phyloP scores from a whole-genome alignment of 2,329 filamentous ascomycete genomes.

The Pseudocercospora pini-densiflorae region DNA sequence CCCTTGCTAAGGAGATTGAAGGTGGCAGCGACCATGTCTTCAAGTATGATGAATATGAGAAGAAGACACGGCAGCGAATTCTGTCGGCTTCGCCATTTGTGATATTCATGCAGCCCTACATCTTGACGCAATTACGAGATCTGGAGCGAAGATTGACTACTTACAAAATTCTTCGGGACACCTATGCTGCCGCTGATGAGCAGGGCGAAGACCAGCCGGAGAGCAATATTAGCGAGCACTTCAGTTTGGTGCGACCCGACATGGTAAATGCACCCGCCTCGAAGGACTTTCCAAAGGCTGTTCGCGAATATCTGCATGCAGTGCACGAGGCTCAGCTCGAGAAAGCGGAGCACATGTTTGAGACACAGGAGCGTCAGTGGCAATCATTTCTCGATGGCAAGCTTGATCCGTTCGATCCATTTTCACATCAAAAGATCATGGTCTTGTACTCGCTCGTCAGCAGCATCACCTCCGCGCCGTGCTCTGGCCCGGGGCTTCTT shows the following conservation, averaged over 20 bases:
- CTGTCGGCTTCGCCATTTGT: constrained; percentile 96
- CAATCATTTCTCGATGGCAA: constrained; percentile 92
- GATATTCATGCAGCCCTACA: constrained; percentile 90
- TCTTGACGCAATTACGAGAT: constrained; percentile 88
- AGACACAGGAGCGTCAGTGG: constrained; percentile 94
- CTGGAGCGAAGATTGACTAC: constrained; percentile 84
- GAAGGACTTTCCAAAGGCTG: constrained; percentile 81
- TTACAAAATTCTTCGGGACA: constrained; percentile 80
- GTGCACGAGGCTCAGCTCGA: constrained; percentile 98
- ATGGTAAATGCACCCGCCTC: constrained; percentile 91
- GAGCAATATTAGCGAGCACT: constrained; percentile 56
- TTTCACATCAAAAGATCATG: constrained; percentile 94
- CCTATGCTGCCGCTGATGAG: constrained; percentile 54
- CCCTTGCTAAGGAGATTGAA: constrained; percentile 22
- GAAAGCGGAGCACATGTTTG: constrained; percentile 89
- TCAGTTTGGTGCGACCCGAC: constrained; percentile 89
- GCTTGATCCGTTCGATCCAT: constrained; percentile 88
- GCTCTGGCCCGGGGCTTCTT: constrained; percentile 86
- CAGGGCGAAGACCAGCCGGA: constrained; percentile 43
- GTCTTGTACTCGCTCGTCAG: constrained; percentile 94
- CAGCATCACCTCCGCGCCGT: constrained; percentile 90
- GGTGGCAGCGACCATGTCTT: constrained; percentile 53
- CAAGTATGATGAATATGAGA: constrained; percentile 93
- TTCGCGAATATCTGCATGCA: constrained; percentile 91
- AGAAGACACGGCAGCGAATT: constrained; percentile 90